Base-by-base conservation (phyloP, 1,284 basidiomycete species). In the Malassezia psittaci region DNA sequence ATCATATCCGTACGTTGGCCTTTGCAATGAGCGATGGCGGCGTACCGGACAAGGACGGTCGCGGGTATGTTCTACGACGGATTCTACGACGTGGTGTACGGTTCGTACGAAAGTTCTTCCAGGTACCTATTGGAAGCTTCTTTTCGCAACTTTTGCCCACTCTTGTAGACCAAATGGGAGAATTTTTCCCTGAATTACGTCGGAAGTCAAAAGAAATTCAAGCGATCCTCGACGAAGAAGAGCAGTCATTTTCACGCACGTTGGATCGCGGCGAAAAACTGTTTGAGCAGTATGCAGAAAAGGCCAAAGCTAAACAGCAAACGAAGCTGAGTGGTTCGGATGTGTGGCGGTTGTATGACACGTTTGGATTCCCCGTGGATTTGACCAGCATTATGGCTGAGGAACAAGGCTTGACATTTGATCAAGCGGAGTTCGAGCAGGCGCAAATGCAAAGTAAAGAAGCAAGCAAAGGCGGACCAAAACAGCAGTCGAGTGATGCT, bases 321-420 rank as follows among this genome's bases (percentile, higher is more conserved):
- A 86, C 80, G 52, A 81, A 83, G 62, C 82, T 99, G 42, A 84
- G 81, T 62, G 93, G 93, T 15, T 85, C 85, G 68, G 93, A 99
- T 70, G 88, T 96, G 29, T 99, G 93, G 93, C 82, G 88, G 33
- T 78, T 99, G 51, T 98, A 98, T 76, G 94, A 99, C 76, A 98
- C 94, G 0, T 99, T 88, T 75, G 93, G 93, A 40, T 99, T 99
- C 80, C 94, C 93, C 0, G 90, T 90, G 50, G 93, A 99, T 74
- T 79, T 99, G 37, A 99, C 94, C 1, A 84, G 87, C 52, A 81
- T 99, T 62, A 98, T 99, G 93, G 93, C 94, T 21, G 88, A 94
- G 75, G 93, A 99, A 76, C 80, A 89, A 34, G 86, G 85, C 1
- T 78, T 99, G 42, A 81, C 80, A 19, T 83, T 98, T 68, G 90